Evolutionary conservation across 169 alveolate genomes (phyloP), one percentile per base, ranked within the genome.

Genomic region (Babesia caballi): DNA sequence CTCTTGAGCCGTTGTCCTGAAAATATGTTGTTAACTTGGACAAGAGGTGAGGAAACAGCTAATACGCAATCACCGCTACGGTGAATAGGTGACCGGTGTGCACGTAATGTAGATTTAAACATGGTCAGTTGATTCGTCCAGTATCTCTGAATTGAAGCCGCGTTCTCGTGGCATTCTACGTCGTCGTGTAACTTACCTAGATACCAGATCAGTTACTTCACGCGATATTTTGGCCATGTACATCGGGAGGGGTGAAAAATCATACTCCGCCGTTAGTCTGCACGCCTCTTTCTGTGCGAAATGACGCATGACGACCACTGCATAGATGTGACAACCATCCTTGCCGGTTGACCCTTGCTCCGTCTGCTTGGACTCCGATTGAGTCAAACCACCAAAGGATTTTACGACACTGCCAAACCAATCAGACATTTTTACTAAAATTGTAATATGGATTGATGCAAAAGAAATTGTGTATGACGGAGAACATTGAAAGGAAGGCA

Each of bases 231-330:
- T 78, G 19, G 87, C 73, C 54, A 78, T 59, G 35, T 78, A 78
- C 59, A 59, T 36, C 21, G 87, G 87, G 6, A 78, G 77, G 2
- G 83, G 73, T 1, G 76, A 54, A 61, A 78, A 78, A 54, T 78
- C 87, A 30, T 78, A 78, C 53, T 78, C 87, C 41, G 87, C 87
- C 3, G 87, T 52, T 12, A 78, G 77, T 59, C 87, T 78, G 21
- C 87, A 78, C 35, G 87, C 85, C 38, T 67, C 82, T 21, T 78
- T 78, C 19, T 41, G 33, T 23, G 82, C 87, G 21, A 36, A 78
- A 28, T 78, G 87, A 14, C 87, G 70, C 87, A 78, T 78, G 35
- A 78, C 87, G n/a, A 78, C 58, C 15, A 69, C 67, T 5, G 87
- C 87, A 27, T 78, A 78, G 14, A 78, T 69, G 70, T 78, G 87